Evolutionary conservation across 2,329 filamentous ascomycete species (phyloP), one percentile per base, ranked within the genome.

Genomic region (Botrytis cinerea): DNA sequence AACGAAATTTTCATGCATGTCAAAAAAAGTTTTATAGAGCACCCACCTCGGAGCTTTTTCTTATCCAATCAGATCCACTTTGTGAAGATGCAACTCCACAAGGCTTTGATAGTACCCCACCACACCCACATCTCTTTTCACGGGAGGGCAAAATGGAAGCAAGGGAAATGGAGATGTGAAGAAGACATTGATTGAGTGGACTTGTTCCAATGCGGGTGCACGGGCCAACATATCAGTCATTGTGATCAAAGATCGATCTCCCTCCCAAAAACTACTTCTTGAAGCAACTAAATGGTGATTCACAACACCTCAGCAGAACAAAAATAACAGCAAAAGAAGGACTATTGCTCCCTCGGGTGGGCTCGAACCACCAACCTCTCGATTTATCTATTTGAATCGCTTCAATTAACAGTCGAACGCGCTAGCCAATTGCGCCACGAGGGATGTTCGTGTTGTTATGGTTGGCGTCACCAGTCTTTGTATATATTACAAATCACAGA

Each of bases 371-470:
- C 46, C 4, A 72, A 67, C 70, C 70, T 72, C 70, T 72, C 70
- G 70, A 72, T 72, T 2, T 22, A 18, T n/a, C 0, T 35, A 20
- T 16, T 14, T 25, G 25, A 48, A 71, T n/a, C 32, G 3, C 32
- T 51, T n/a, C 12, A 28, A 25, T 16, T 57, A 72, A 72, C 70
- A 72, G 70, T 72, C 70, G 61, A 72, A 72, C 69, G 59, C 69
- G 69, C 69, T 71, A 71, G 69, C 69, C 69, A 71, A 71, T 71
- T 71, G 69, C 69, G 70, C 70, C 70, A 72, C 70, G 70, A 72
- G 61, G 70, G 70, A 72, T 57, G 12, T 57, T 69, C 22, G 20
- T 25, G 1, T 45, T 43, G 35, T 3, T 28, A 14, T 69, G 28
- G 32, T 32, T 32, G 4, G 32, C 2, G 32, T 3, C 32, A 32